These are phyloP conservation scores for Aegilops umbellulata DNA, from an alignment of 176 grass and related monocot genomes.

Conservation along the genomic window DNA sequence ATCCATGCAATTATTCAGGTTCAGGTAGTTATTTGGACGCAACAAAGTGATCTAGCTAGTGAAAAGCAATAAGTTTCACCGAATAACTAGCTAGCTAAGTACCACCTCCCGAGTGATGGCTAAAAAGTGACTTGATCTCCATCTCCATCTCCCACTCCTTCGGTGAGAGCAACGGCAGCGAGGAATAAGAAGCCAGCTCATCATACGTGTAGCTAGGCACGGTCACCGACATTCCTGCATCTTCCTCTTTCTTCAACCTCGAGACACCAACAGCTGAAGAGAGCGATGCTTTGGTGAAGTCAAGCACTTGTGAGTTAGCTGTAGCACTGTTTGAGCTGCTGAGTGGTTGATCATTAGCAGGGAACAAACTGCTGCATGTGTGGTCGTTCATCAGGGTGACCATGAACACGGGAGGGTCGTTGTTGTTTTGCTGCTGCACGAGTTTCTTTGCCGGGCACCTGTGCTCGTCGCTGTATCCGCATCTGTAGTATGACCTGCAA, in stretches of 20 bases:
- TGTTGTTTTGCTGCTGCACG: constrained; percentile 30
- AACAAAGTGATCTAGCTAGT: background rate
- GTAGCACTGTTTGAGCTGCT: constrained; percentile 13
- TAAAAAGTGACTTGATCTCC: background rate
- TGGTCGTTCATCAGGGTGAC: constrained; percentile 38
- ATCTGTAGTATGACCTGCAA: constrained; percentile 54
- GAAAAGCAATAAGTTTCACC: background rate
- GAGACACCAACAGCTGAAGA: background rate
- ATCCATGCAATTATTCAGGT: background rate
- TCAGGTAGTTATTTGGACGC: background rate
- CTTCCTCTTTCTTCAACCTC: constrained; percentile 24
- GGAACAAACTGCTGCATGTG: constrained; percentile 32
- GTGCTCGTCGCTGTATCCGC: constrained; percentile 30
- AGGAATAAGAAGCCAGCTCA: background rate
- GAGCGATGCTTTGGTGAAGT: constrained; percentile 32
- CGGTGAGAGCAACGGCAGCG: background rate
- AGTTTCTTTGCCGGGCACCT: constrained; percentile 49
- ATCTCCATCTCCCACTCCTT: background rate
- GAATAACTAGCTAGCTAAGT: background rate
- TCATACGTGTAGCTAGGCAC: background rate
- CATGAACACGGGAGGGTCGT: background rate
- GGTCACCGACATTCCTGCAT: background rate
- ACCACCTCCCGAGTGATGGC: background rate
- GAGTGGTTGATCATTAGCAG: background rate
- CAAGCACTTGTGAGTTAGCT: background rate